Evolutionary conservation across 345 rosid species (phyloP), one percentile per base, ranked within the genome.

Genomic region (Pistacia vera): DNA sequence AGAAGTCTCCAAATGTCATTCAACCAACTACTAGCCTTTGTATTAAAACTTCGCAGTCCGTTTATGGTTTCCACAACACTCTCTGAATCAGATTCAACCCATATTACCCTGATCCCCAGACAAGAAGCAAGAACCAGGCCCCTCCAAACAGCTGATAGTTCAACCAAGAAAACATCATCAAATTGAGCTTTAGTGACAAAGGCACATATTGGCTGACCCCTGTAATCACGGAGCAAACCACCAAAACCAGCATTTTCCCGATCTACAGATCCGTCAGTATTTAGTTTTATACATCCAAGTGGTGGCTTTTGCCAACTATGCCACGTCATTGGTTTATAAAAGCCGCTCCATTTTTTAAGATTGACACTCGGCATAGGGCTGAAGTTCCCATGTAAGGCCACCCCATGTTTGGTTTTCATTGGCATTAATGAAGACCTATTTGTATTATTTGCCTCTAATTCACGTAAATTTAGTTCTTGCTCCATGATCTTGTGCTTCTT

Each of bases 21-120:
- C 75, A 84, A 81, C 70, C 77, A 81, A 4, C 67, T 58, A 28
- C 51, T 71, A 12, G 83, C 64, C 78, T 79, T 84, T n/a, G 76
- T 41, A 66, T 62, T 57, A 41, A 30, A 75, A 2, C 51, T 59
- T 66, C 79, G 87, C 70, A 76, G 66, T 33, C 63, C 56, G 41
- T 79, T 84, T 60, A 84, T 84, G 49, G 85, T 81, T 35, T 81
- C 79, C 75, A 84, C 87, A 13, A 71, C 87, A 71, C 84, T 77
- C 77, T 49, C 1, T 48, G 85, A 79, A 77, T 84, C 87, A 44
- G 87, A 84, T 68, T 84, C 87, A 30, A 84, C 77, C 85, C 87
- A 84, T 69, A 84, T 49, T 28, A 57, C 79, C 74, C 74, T 68
- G 12, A 81, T 71, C 14, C 73, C 78, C 59, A 84, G 64, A 51